These are phyloP conservation scores for Austroboletus festivus DNA, from an alignment of 768 basidiomycete species.

Conservation along the genomic window DNA sequence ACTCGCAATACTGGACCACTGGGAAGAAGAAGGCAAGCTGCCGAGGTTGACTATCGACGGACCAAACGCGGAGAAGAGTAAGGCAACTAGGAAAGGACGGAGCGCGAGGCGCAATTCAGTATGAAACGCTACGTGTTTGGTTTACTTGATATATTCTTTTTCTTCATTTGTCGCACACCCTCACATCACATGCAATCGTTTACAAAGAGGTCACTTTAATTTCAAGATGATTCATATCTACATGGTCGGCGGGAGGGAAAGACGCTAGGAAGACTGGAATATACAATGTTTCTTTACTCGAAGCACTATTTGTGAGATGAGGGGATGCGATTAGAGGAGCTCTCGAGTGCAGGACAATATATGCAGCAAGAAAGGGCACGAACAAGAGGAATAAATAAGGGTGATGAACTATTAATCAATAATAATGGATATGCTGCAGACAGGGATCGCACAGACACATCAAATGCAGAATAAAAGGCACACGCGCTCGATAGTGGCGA, in stretches of 20 bases:
- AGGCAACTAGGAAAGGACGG: slow-evolving; percentile 57
- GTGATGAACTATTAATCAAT: slow-evolving; percentile 31
- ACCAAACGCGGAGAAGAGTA: slow-evolving; percentile 43
- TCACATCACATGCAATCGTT: background rate
- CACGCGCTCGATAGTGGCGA: slow-evolving; percentile 7
- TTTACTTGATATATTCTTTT: too few species aligned
- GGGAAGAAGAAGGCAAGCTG: slow-evolving; percentile 82
- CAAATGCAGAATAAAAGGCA: slow-evolving; percentile 10
- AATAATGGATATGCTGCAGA: slow-evolving; percentile 34
- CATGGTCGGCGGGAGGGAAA: slow-evolving; percentile 1
- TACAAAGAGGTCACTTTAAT: background rate
- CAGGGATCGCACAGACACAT: slow-evolving; percentile 7
- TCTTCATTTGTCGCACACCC: too few species aligned
- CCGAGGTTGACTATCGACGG: slow-evolving; percentile 71
- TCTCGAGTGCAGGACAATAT: slow-evolving; percentile 11
- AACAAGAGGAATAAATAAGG: slow-evolving; percentile 22
- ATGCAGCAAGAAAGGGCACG: slow-evolving; percentile 11
- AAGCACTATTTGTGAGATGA: slow-evolving; percentile 11
- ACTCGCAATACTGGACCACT: slow-evolving; percentile 64
- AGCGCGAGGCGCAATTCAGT: slow-evolving; percentile 78
- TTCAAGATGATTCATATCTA: slow-evolving; percentile 21
- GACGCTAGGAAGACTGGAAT: slow-evolving; percentile 8
- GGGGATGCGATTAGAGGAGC: slow-evolving; percentile 13
- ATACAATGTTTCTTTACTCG: slow-evolving; percentile 23
- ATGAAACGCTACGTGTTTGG: slow-evolving; percentile 12